phyloP scores from a whole-genome alignment of 371 early-diverging fungal genomes.

The Basidiobolus meristosporus region DNA sequence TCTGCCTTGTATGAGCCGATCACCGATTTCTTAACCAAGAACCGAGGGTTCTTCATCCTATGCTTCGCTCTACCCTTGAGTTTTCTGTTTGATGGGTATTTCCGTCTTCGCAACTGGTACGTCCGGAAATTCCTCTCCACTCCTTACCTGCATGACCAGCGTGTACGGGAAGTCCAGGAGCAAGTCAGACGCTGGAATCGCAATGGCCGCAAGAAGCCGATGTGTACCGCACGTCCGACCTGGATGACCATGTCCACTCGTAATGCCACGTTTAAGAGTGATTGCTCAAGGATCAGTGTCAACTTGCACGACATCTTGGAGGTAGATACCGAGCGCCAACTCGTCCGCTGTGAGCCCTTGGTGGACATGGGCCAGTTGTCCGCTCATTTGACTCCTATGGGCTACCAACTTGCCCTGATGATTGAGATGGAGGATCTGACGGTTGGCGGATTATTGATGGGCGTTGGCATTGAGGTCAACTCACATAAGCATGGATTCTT shows the following conservation, averaged over 20 bases:
- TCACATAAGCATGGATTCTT: slow-evolving; percentile 21
- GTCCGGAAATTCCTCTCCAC: slow-evolving; percentile 8
- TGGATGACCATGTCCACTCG: slow-evolving; percentile 10
- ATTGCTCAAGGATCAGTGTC: slow-evolving; percentile 8
- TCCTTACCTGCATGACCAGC: slow-evolving; percentile 10
- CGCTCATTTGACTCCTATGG: slow-evolving; percentile 12
- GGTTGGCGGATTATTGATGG: slow-evolving; percentile 17
- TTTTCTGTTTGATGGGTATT: slow-evolving; percentile 9
- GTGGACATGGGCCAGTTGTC: slow-evolving; percentile 18
- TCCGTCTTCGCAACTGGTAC: slow-evolving; percentile 9
- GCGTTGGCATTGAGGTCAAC: slow-evolving; percentile 17
- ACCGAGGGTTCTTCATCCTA: slow-evolving; percentile 1
- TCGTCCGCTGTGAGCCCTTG: slow-evolving; percentile 14
- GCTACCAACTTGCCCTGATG: slow-evolving; percentile 14
- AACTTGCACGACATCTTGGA: slow-evolving; percentile 17
- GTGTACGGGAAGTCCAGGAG: slow-evolving; percentile 11
- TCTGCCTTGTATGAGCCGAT: neutral
- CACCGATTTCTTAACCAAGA: slow-evolving; percentile 2
- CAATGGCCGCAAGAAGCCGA: slow-evolving; percentile 6
- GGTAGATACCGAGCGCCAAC: slow-evolving; percentile 8
- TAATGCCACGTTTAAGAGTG: slow-evolving; percentile 5
- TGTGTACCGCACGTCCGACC: slow-evolving; percentile 15
- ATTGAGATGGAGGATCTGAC: slow-evolving; percentile 19
- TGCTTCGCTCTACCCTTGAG: slow-evolving; percentile 10
- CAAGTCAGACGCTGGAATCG: slow-evolving; percentile 12